Percentiles rank a stretch among this genome's conserved stretches.
phyloP scores from a whole-genome alignment of 805 yeast species.

The Zygoascus biomembranicola region DNA sequence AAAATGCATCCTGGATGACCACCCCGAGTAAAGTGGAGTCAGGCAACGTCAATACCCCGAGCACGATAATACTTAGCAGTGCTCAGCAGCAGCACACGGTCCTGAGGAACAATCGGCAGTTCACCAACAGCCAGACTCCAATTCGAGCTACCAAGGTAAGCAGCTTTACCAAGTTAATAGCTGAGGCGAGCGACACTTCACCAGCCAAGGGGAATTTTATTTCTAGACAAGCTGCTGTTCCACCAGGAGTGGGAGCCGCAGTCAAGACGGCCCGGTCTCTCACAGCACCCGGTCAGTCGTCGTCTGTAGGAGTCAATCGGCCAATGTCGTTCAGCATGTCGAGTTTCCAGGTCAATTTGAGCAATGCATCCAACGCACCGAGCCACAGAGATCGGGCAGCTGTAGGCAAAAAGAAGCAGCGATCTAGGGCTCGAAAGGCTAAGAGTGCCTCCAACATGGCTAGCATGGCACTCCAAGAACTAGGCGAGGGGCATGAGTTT shows the following conservation, averaged over 20 bases:
- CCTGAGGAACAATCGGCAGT: background rate
- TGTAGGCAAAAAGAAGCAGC: background rate
- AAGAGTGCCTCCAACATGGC: background rate
- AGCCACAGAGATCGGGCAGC: background rate
- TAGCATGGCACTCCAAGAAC: too few species aligned
- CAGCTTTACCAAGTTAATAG: conserved; percentile 21
- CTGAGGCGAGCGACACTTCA: conserved; percentile 24
- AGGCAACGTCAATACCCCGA: background rate
- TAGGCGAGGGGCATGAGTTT: too few species aligned
- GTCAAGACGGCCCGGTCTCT: background rate
- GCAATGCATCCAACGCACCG: conserved; percentile 5
- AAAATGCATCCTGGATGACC: background rate
- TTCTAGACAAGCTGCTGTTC: background rate
- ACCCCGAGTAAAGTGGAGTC: background rate
- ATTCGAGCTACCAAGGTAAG: conserved; percentile 19
- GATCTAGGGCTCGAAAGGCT: background rate
- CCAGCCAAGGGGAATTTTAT: conserved; percentile 27
- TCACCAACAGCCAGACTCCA: conserved; percentile 24
- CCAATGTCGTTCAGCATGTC: conserved; percentile 26
- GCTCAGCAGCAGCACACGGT: conserved; percentile 1
- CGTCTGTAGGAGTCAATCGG: conserved; percentile 10
- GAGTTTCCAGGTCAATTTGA: conserved; percentile 25
- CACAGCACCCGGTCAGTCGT: background rate
- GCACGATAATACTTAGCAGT: background rate
- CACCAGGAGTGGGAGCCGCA: background rate